Base-by-base conservation (phyloP, 495 filamentous ascomycete species). In the Aspergillus nanangensis region DNA sequence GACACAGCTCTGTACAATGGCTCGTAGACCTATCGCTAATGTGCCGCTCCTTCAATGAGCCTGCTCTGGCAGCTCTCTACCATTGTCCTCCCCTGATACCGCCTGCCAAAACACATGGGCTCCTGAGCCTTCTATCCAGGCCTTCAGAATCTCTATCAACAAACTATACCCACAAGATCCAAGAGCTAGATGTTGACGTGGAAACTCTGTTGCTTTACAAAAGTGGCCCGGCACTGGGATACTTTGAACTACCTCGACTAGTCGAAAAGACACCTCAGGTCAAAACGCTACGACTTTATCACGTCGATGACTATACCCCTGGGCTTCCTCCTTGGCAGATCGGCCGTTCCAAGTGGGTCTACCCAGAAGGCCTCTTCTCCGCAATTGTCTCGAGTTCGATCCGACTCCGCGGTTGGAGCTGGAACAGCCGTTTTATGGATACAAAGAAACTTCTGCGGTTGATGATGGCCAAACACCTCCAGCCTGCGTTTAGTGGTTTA, bases 51-150 rank as follows among this genome's bases (percentile, higher is more conserved):
- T 90, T 91, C 45, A 63, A 76, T 5, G 85, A 91, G 51, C 85
- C 90, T 4, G 86, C 89, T 5, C 64, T 95, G 14, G 80, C 84
- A 11, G 83, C 76, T 10, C 71, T 93, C 4, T 93, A 91, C 59
- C 66, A 79, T 25, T 77, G 73, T 3, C 88, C 88, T 0, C 83
- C 86, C 0, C 61, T 87, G 2, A 58, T 72, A 34, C 75, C 76
- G 53, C 67, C 73, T 44, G 48, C 71, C 37, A 69, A 76, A 50
- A 65, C 66, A 18, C 65, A 81, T 62, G 61, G 74, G 53, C 70
- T 74, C 25, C 53, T 74, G 36, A 67, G 51, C 29, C 61, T 77
- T 13, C 61, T 87, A 20, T 67, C 60, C 13, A 63, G 63, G 22
- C 70, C 69, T 15, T 57, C 57, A 23, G 65, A 63, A 1, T 47